phyloP scores from a whole-genome alignment of 1,139 yeast species.

The Geotrichum macrosporum region DNA sequence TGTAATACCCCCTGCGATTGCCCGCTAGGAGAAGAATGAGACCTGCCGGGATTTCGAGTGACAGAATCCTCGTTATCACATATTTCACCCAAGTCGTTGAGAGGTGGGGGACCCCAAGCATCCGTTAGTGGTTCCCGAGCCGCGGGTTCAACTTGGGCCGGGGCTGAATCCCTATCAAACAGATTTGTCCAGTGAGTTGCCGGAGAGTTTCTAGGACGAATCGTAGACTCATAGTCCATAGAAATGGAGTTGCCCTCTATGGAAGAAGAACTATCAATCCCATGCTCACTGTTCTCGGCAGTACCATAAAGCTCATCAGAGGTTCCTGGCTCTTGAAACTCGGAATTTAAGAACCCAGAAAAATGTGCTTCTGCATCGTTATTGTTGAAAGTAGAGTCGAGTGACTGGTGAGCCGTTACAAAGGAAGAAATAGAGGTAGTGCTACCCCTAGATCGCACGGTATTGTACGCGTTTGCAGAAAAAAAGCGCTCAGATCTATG shows the following conservation, averaged over 20 bases:
- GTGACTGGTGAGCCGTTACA: conserved; percentile 16
- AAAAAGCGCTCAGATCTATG: not conserved
- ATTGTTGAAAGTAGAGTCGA: not conserved
- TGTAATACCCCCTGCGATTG: too few relatives aligned
- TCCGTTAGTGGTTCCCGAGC: not conserved
- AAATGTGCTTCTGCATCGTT: too few relatives aligned
- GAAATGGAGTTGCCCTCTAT: not conserved
- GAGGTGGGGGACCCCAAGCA: conserved; percentile 8
- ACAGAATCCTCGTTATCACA: not conserved
- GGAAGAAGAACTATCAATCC: not conserved
- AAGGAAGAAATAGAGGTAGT: conserved; percentile 7
- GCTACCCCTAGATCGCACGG: conserved; percentile 7
- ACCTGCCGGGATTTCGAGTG: not conserved
- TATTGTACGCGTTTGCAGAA: conserved; percentile 1
- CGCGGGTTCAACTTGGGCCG: not conserved
- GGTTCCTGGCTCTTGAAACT: not conserved
- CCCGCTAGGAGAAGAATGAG: not conserved
- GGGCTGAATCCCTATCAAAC: not conserved
- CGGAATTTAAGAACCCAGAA: too few relatives aligned
- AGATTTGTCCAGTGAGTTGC: not conserved
- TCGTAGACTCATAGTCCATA: conserved; percentile 6
- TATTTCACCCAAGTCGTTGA: not conserved
- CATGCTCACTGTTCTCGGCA: not conserved
- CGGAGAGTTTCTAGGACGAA: not conserved
- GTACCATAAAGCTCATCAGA: conserved; percentile 4